phyloP scores from a whole-genome alignment of 345 rosid species.

The Arabidopsis arenosa region DNA sequence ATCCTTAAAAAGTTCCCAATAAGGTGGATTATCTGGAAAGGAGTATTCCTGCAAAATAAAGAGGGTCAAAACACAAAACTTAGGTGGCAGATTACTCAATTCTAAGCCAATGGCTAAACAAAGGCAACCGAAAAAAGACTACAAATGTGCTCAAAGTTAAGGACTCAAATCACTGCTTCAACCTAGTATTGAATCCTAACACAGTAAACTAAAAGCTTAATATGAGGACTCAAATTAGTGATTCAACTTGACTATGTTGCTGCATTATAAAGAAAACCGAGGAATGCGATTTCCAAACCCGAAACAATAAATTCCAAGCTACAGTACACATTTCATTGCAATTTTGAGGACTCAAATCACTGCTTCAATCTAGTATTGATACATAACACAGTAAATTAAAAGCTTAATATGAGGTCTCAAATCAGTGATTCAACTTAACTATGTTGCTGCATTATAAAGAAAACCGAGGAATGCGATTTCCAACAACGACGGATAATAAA shows the following conservation, averaged over 20 bases:
- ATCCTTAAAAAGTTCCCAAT: slow-evolving; percentile 82
- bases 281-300: background rate
- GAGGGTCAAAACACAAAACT: background rate
- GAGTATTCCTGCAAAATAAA: slow-evolving; percentile 63
- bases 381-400: background rate
- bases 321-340: background rate
- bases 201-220: background rate
- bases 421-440: background rate
- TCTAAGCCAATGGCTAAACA: background rate
- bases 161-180: background rate
- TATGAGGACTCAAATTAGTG: background rate
- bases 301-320: no score
- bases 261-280: background rate
- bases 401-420: background rate
- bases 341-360: background rate
- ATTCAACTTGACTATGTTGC: background rate
- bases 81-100: background rate
- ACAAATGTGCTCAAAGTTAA: background rate
- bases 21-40: slow-evolving; percentile 83
- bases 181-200: background rate
- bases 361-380: background rate
- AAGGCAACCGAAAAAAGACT: background rate
- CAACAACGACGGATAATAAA: no score
- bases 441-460: background rate
- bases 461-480: background rate